Conservation (phyloP, 805 yeast genomes). For the Saccharomyces mikatae region DNA sequence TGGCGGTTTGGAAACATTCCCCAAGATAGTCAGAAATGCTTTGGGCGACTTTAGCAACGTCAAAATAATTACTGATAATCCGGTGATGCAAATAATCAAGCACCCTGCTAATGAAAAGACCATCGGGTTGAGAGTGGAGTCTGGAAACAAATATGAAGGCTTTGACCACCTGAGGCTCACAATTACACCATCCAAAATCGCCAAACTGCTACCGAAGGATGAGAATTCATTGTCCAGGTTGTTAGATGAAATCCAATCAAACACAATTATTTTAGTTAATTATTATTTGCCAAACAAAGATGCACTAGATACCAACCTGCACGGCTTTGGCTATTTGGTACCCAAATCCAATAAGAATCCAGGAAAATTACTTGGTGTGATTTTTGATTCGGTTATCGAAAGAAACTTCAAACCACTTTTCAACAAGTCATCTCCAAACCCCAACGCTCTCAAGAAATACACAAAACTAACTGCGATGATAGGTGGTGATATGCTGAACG, state of each 20-base stretch:
- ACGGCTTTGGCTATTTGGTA: slow-evolving; percentile 84
- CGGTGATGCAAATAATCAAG: slow-evolving; percentile 5
- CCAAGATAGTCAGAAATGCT: slow-evolving; percentile 35
- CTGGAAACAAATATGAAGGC: slow-evolving; percentile 1
- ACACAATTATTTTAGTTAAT: slow-evolving; percentile 61
- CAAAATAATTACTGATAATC: slow-evolving; percentile 9
- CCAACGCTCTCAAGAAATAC: slow-evolving; percentile 29
- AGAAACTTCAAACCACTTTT: slow-evolving; percentile 37
- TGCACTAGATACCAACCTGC: slow-evolving; percentile 32
- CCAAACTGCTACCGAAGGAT: slow-evolving; percentile 25
- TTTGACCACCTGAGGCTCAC: slow-evolving; percentile 59
- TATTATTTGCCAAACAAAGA: slow-evolving; percentile 44
- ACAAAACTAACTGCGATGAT: slow-evolving; percentile 82
- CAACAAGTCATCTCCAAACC: slow-evolving; percentile 9
- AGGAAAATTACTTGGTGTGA: slow-evolving; percentile 68
- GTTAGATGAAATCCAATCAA: slow-evolving; percentile 25
- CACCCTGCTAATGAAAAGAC: slow-evolving; percentile 3
- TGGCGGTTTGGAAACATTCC: slow-evolving; percentile 50
- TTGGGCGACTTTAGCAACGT: slow-evolving; percentile 34
- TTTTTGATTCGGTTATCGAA: slow-evolving; percentile 83
- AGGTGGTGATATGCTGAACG: slow-evolving; percentile 64
- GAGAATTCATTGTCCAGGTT: slow-evolving; percentile 12
- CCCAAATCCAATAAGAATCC: slow-evolving; percentile 47
- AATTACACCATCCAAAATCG: slow-evolving; percentile 38
- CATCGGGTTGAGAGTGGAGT: not conserved